A percentile compares a stretch with the other conserved stretches of the same genome.
phyloP scores from a whole-genome alignment of 306 rosid species.

The Lupinus albus region DNA sequence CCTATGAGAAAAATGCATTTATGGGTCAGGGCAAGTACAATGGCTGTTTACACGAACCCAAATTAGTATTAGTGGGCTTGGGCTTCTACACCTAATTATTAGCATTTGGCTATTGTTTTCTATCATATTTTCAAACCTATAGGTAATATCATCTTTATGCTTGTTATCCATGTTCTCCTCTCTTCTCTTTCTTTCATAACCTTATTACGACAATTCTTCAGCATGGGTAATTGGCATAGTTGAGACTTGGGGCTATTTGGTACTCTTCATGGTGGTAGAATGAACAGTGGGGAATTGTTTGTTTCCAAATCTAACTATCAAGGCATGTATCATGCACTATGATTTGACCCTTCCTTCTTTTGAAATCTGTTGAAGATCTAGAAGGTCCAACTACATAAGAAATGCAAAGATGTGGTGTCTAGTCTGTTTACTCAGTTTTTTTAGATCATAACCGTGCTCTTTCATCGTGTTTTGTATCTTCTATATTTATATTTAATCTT shows the following conservation, averaged over 20 bases:
- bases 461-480: slow-evolving; percentile 30
- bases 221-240: slow-evolving; percentile 10
- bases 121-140: too few relatives aligned
- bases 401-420: slow-evolving; percentile 24
- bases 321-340: background rate
- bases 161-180: too few relatives aligned
- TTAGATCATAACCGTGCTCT: slow-evolving; percentile 9
- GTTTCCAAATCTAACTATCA: background rate
- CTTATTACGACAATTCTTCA: too few relatives aligned
- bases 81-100: too few relatives aligned
- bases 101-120: too few relatives aligned
- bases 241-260: background rate
- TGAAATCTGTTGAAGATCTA: background rate
- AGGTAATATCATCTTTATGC: too few relatives aligned
- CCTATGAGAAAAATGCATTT: too few relatives aligned
- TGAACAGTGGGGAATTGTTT: slow-evolving; percentile 1
- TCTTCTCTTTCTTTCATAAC: too few relatives aligned
- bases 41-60: too few relatives aligned
- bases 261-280: background rate
- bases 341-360: background rate
- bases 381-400: slow-evolving; percentile 9
- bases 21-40: background rate
- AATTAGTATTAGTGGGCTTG: too few relatives aligned
- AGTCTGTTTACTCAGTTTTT: background rate
- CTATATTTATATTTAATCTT: slow-evolving; percentile 4